A percentile compares a stretch with the other conserved stretches of the same genome.
These are phyloP conservation scores for Candida germanica DNA, from an alignment of 805 yeast genomes.

Conservation along the genomic window DNA sequence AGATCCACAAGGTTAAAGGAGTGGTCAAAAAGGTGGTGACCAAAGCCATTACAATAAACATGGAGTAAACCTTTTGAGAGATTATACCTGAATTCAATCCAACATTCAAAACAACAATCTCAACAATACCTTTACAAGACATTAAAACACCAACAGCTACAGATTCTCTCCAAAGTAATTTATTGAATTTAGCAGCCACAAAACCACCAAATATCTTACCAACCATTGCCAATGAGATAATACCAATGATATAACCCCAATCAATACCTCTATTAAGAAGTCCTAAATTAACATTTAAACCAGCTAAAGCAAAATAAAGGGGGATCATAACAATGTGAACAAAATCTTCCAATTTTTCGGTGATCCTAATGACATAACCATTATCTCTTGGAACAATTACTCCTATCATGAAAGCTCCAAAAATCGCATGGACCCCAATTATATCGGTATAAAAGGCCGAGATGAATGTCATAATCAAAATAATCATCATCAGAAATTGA, in stretches of 20 bases:
- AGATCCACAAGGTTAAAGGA: slow-evolving; percentile 60
- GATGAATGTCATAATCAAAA: slow-evolving; percentile 53
- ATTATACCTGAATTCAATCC: slow-evolving; percentile 74
- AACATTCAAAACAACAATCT: slow-evolving; percentile 71
- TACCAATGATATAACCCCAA: slow-evolving; percentile 76
- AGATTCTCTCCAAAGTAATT: slow-evolving; percentile 70
- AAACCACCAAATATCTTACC: slow-evolving; percentile 70
- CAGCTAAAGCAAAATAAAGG: slow-evolving; percentile 76
- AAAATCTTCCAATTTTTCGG: slow-evolving; percentile 74
- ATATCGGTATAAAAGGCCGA: slow-evolving; percentile 80
- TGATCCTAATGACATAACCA: slow-evolving; percentile 64
- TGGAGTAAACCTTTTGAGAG: slow-evolving; percentile 61
- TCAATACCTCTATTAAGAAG: slow-evolving; percentile 60
- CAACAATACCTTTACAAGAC: slow-evolving; percentile 90
- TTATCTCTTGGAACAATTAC: slow-evolving; percentile 73
- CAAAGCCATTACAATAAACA: slow-evolving; percentile 82
- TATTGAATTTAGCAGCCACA: slow-evolving; percentile 58
- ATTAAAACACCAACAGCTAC: slow-evolving; percentile 73
- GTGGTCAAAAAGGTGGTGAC: slow-evolving; percentile 77
- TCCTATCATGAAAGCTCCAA: slow-evolving; percentile 81
- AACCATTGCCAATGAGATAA: slow-evolving; percentile 62
- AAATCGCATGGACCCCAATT: slow-evolving; percentile 82
- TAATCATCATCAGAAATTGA: slow-evolving; percentile 54
- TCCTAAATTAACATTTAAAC: slow-evolving; percentile 67
- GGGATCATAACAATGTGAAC: slow-evolving; percentile 73